A percentile compares a stretch with the other conserved stretches of the same genome.
phyloP scores from a whole-genome alignment of 495 filamentous ascomycete genomes.

The Penicillium bialowiezense region DNA sequence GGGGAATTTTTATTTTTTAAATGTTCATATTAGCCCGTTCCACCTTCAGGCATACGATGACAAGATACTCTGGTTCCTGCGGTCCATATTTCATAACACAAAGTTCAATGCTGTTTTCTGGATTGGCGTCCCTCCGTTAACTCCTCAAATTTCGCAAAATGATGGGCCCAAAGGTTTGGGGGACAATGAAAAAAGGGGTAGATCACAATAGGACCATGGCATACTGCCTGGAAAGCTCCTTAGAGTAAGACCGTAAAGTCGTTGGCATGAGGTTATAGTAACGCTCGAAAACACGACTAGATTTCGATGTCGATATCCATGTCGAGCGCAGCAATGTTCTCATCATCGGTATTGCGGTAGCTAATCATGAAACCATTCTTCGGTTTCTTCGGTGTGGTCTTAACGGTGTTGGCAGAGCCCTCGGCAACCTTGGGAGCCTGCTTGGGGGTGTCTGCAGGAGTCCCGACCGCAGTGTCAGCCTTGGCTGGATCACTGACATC shows the following conservation, averaged over 20 bases:
- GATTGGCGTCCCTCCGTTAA: conserved; percentile 9
- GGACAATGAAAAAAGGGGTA: conserved; percentile 1
- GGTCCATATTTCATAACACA: conserved; percentile 22
- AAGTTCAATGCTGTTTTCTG: conserved; percentile 11
- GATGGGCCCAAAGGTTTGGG: not conserved
- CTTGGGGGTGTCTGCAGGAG: conserved; percentile 46
- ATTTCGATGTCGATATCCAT: conserved; percentile 81
- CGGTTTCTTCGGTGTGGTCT: conserved; percentile 49
- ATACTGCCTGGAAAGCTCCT: not conserved
- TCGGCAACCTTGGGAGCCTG: conserved; percentile 42
- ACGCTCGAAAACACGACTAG: no score
- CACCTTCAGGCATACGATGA: no score
- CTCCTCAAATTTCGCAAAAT: conserved; percentile 8
- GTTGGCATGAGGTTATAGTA: no score
- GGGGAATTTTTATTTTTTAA: no score
- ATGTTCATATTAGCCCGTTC: no score
- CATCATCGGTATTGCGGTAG: conserved; percentile 75
- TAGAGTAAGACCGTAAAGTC: not conserved
- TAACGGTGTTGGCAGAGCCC: conserved; percentile 29
- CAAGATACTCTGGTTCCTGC: no score
- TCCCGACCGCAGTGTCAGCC: conserved; percentile 28
- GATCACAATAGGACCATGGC: not conserved
- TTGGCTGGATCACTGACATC: conserved; percentile 42
- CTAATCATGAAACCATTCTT: conserved; percentile 64
- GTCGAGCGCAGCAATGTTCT: conserved; percentile 78